A percentile compares a stretch with the other conserved stretches of the same genome.
Conservation (phyloP, 176 grass and related monocot genomes). For the Carex cristatella region DNA sequence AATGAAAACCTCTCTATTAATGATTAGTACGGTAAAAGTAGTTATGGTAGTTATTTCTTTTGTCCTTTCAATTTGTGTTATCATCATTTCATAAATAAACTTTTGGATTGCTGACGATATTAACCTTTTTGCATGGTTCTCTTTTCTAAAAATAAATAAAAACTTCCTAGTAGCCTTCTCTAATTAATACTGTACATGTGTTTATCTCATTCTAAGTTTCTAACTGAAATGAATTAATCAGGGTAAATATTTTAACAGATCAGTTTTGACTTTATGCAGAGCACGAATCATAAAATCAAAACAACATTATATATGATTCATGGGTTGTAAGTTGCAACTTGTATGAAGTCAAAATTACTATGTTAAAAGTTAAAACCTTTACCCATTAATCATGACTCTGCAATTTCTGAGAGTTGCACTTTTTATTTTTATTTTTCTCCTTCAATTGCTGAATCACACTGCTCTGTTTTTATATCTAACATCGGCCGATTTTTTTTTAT, state of each 20-base stretch:
- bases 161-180: background rate
- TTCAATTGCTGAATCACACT: background rate
- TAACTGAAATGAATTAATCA: too few relatives aligned
- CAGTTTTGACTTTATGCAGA: too few relatives aligned
- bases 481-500: too few relatives aligned
- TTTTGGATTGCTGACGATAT: background rate
- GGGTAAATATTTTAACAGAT: too few relatives aligned
- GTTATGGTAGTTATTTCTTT: constrained; percentile 7
- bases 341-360: too few relatives aligned
- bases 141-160: background rate
- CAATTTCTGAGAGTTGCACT: background rate
- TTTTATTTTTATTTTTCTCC: background rate
- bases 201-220: too few relatives aligned
- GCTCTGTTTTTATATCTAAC: background rate
- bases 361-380: too few relatives aligned
- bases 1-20: background rate
- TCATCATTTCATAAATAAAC: background rate
- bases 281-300: too few relatives aligned
- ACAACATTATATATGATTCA: too few relatives aligned
- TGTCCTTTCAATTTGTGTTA: background rate
- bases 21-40: constrained; percentile 17
- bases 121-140: background rate
- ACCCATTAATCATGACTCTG: background rate
- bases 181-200: background rate
- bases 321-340: too few relatives aligned